Base-by-base conservation (phyloP, 257 asterid species). In the Rhazya stricta region DNA sequence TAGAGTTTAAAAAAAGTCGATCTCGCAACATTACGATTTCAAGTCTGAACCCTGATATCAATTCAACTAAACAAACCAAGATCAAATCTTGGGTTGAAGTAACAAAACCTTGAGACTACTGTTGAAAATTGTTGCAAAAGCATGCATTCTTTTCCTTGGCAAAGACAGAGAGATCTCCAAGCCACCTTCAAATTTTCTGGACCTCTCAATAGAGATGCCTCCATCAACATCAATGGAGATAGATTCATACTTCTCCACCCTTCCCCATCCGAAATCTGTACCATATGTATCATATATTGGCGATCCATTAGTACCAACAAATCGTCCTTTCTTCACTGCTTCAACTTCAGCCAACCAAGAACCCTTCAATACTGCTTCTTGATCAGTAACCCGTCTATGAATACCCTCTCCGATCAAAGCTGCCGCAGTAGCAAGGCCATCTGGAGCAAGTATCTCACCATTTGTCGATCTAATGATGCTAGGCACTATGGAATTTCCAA, bases 231-330 rank as follows among this genome's bases (percentile, higher is more conserved):
- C 79, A 12, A 65, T 79, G 1, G 77, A 45, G 34, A 76, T 8
- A n/a, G 74, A 48, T 41, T 80, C 84, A 21, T 42, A 45, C 42
- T 67, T 70, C 19, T 67, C 67, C 19, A 71, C 73, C 30, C 21
- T 72, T 34, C 81, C 81, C 84, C 78, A 80, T 16, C 84, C 81
- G 61, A 62, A 80, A 77, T 80, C 81, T 18, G 75, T 58, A 36
- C 32, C 81, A 37, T 72, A 80, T 23, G 58, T 29, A 29, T 73
- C 78, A 25, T 65, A 67, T 13, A 58, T 76, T 6, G 80, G 76
- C 9, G 77, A 76, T 76, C 84, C 84, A 71, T 75, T 66, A 45
- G 75, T 67, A 1, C 72, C 67, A 66, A 81, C 3, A n/a, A 50
- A 5, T 6, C 76, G 43, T 21, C 69, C 56, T 23, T 46, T 21